phyloP scores from a whole-genome alignment of 2,329 filamentous ascomycete species.

The Venturiaceae sp. region DNA sequence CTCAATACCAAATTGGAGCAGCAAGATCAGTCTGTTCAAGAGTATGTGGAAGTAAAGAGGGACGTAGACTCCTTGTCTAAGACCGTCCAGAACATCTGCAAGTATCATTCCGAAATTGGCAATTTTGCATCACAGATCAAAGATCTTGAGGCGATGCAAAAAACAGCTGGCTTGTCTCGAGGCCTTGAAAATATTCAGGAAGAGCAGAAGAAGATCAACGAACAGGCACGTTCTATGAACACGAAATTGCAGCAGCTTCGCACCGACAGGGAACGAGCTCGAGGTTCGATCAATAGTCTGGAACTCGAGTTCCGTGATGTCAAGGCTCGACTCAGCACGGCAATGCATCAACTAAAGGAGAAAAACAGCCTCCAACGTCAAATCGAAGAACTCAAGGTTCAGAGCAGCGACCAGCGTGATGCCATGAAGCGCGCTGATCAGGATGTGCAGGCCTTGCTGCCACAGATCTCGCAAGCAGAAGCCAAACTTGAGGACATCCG shows the following conservation, averaged over 20 bases:
- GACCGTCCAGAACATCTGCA: constrained; percentile 65
- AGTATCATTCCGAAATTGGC: constrained; percentile 61
- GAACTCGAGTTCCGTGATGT: constrained; percentile 72
- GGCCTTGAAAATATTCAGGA: constrained; percentile 79
- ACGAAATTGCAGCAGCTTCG: constrained; percentile 55
- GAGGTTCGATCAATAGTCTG: constrained; percentile 56
- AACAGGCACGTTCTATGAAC: constrained; percentile 57
- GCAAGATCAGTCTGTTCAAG: constrained; percentile 57
- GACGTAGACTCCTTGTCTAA: constrained; percentile 69
- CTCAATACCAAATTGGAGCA: constrained; percentile 39
- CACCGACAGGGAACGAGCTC: constrained; percentile 61
- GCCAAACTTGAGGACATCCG: constrained; percentile 68
- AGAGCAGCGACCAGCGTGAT: constrained; percentile 59
- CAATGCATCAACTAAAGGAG: constrained; percentile 69
- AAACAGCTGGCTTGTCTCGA: constrained; percentile 52
- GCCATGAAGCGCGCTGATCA: constrained; percentile 59
- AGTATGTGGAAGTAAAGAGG: constrained; percentile 53
- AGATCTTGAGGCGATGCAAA: constrained; percentile 66
- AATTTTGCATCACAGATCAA: constrained; percentile 65
- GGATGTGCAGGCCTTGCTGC: constrained; percentile 64
- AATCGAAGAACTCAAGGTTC: constrained; percentile 62
- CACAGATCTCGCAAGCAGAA: constrained; percentile 66
- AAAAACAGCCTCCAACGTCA: constrained; percentile 62
- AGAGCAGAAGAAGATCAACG: constrained; percentile 56
- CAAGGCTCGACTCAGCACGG: constrained; percentile 59